Evolutionary conservation across 2,329 filamentous ascomycete genomes (phyloP), one percentile per base, ranked within the genome.

Genomic region (Claviceps pusilla): DNA sequence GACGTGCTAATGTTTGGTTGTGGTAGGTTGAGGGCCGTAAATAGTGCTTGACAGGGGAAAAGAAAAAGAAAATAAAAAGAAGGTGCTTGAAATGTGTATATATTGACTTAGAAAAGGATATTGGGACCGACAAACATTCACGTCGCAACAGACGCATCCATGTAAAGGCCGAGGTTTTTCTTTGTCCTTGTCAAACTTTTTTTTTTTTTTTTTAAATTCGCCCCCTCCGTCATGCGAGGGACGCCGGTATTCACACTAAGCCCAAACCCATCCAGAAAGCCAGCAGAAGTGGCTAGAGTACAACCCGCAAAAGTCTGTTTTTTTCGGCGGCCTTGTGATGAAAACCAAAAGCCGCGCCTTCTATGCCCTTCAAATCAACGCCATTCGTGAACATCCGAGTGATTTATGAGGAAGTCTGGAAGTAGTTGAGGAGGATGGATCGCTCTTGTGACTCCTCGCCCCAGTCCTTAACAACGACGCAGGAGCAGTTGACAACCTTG

Each of bases 401-500:
- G 12, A 12, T 50, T 68, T 83, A 84, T 73, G 83, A 80, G 74
- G 83, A 80, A 73, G 89, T 95, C 81, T 95, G 87, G 90, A 98
- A 97, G 87, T 98, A 98, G 86, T 98, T 95, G 76, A 98, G 89
- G 73, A 98, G 87, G 76, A 97, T 89, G 70, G 85, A 89, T 72
- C 93, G 90, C 84, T 98, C 93, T 80, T 95, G 90, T 65, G 87
- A 94, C 82, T 98, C 93, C 84, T 97, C 93, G 83, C 93, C 93
- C 93, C 93, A 98, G 77, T 98, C 90, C 81, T 93, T 91, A 70
- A 98, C 93, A 60, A 98, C 93, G 69, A 98, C 93, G 82, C 93
- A 97, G 71, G 91, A 97, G 89, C 93, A 98, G 87, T 98, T 98
- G 80, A 98, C 93, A 66, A 98, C 91, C 86, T 98, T 98, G 77